Base-by-base conservation (phyloP, 257 asterid genomes). In the Galeopsis tetrahit region DNA sequence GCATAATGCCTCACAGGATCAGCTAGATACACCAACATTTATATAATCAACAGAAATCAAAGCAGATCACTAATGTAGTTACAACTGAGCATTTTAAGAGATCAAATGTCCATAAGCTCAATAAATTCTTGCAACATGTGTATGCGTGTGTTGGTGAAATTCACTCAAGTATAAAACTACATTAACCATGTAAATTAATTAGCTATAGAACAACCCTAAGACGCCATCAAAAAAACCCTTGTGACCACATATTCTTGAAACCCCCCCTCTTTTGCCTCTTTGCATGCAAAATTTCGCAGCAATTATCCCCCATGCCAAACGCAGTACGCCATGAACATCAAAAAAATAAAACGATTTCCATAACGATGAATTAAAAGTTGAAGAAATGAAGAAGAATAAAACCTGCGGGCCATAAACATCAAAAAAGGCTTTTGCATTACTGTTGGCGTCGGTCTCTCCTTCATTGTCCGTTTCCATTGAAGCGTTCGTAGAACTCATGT, bases 361-460 rank as follows among this genome's bases (percentile, higher is more conserved):
- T 7, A 53, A 56, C 40, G 63, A 40, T 32, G 60, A 69, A 33
- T 31, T 57, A 17, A 55, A 33, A 6, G 36, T 10, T 8, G 21
- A 13, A 59, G 11, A 75, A 17, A 11, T 36, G 7, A 58, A 75
- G 36, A 7, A 73, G 35, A 51, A 8, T 1, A 9, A 33, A 65
- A 89, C 97, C 94, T 93, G 82, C 55, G 98, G 91, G 39, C 96
- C 98, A 66, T 93, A 89, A 75, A 93, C 75, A 75, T 90, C 96
- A 72, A 75, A 81, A 80, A 90, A 93, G 72, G 90, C 60, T 61
- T 82, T 84, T 55, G 80, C 53, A 72, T 66, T 72, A 74, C 49
- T 13, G 53, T 66, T 64, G 69, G 73, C 75, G 21, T 71, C 66
- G 59, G 85, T 21, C 11, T 78, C 79, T 60, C 71, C 83, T 49